These are phyloP conservation scores for Penicillium sp. DNA, from an alignment of 2,329 filamentous ascomycete genomes.

Conservation along the genomic window DNA sequence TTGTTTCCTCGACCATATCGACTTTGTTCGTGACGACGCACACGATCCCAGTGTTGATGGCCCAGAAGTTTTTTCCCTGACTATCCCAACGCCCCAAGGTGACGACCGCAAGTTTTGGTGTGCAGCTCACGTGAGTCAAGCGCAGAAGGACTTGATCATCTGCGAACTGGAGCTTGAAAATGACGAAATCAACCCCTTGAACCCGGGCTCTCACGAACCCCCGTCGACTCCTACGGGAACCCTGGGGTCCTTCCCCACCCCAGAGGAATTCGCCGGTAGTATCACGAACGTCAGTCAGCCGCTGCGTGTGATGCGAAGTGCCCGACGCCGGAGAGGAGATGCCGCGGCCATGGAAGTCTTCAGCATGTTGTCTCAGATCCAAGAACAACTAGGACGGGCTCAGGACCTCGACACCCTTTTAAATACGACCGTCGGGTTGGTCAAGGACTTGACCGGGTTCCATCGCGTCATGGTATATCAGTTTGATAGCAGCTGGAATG, in stretches of 20 bases:
- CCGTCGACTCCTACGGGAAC: conserved; percentile 47
- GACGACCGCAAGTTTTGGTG: conserved; percentile 72
- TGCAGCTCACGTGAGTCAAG: conserved; percentile 69
- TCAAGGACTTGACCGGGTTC: conserved; percentile 85
- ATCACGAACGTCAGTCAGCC: conserved; percentile 71
- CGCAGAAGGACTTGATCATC: conserved; percentile 65
- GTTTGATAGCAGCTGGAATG: conserved; percentile 77
- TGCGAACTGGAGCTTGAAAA: conserved; percentile 88
- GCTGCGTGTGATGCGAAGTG: conserved; percentile 67
- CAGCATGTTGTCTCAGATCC: conserved; percentile 86
- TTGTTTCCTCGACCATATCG: conserved; percentile 76
- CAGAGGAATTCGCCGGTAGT: conserved; percentile 68
- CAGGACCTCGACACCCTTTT: conserved; percentile 65
- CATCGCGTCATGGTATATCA: conserved; percentile 92
- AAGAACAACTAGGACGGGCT: conserved; percentile 67
- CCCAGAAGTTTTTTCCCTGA: conserved; percentile 78
- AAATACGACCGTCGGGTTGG: conserved; percentile 74
- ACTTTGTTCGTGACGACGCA: conserved; percentile 80
- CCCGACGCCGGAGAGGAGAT: conserved; percentile 68
- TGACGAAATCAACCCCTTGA: conserved; percentile 54
- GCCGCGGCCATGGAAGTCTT: conserved; percentile 88
- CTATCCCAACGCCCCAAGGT: conserved; percentile 55
- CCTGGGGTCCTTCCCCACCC: conserved; percentile 63
- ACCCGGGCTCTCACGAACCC: conserved; percentile 13
- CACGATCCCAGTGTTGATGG: conserved; percentile 69